Percentiles rank a stretch among this genome's conserved stretches.
phyloP scores from a whole-genome alignment of 768 basidiomycete genomes.

The Phaeolepiota aurea region DNA sequence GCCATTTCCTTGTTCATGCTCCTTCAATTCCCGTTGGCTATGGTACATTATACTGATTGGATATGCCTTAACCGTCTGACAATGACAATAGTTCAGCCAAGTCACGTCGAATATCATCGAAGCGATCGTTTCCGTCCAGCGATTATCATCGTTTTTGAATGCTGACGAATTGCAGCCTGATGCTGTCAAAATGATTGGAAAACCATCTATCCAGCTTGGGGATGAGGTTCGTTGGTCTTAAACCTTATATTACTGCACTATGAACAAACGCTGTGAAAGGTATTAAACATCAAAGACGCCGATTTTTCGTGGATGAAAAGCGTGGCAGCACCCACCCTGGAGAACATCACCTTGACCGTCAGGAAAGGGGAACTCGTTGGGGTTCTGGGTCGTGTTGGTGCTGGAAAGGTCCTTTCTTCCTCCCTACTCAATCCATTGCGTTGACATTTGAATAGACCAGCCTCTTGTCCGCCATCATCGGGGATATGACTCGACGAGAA shows the following conservation, averaged over 20 bases:
- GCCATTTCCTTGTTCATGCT: constrained; percentile 87
- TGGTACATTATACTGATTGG: constrained; percentile 36
- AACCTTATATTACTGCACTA: no score
- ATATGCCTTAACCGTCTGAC: constrained; percentile 3
- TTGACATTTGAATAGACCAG: constrained; percentile 45
- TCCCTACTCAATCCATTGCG: background rate
- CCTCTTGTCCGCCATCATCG: constrained; percentile 72
- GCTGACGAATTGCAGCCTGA: constrained; percentile 78
- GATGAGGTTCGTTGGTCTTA: constrained; percentile 39
- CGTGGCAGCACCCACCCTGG: constrained; percentile 52
- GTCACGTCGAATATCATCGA: constrained; percentile 80
- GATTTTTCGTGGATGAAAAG: constrained; percentile 77
- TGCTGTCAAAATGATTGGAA: constrained; percentile 49
- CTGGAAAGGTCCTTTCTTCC: constrained; percentile 61
- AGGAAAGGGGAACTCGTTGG: constrained; percentile 82
- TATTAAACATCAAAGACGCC: constrained; percentile 63
- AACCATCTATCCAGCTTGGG: constrained; percentile 35
- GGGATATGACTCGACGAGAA: constrained; percentile 74
- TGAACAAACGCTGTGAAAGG: no score
- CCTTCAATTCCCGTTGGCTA: constrained; percentile 76
- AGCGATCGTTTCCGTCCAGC: constrained; percentile 74
- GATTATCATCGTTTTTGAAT: constrained; percentile 66
- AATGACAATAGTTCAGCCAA: constrained; percentile 44
- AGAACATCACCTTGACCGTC: constrained; percentile 67
- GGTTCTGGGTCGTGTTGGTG: constrained; percentile 82